A percentile compares a stretch with the other conserved stretches of the same genome.
Evolutionary conservation across 371 early-diverging fungal genomes (phyloP).

Genomic region (Dentiscutata heterogama): DNA sequence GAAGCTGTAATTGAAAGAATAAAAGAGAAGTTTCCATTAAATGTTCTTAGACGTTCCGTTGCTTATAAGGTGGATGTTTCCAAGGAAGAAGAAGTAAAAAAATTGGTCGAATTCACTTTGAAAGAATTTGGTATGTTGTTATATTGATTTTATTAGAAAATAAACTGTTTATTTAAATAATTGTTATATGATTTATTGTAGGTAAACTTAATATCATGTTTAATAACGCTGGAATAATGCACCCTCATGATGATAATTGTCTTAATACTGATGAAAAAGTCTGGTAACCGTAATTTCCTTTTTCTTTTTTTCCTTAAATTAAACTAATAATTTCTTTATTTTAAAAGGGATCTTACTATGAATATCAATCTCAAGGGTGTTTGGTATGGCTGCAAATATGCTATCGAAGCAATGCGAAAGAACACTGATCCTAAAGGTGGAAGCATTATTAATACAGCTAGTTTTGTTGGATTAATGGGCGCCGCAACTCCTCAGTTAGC

Average conservation of each 20-base stretch:
- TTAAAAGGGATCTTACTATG: conserved; percentile 74
- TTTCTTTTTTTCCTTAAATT: neutral
- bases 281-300: conserved; percentile 64
- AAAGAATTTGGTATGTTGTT: conserved; percentile 67
- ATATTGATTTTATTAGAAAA: conserved; percentile 2
- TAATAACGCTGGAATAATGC: conserved; percentile 95
- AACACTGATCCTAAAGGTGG: conserved; percentile 69
- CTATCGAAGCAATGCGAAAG: conserved; percentile 81
- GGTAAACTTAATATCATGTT: conserved; percentile 85
- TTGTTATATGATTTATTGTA: conserved; percentile 42
- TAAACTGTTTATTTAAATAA: neutral
- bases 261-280: conserved; percentile 79
- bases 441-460: conserved; percentile 89
- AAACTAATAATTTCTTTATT: neutral
- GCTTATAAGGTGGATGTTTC: conserved; percentile 73
- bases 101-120: conserved; percentile 76
- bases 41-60: conserved; percentile 55
- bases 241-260: conserved; percentile 86
- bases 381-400: conserved; percentile 91
- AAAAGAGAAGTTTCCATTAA: conserved; percentile 49
- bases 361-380: conserved; percentile 92
- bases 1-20: conserved; percentile 64
- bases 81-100: conserved; percentile 78
- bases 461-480: conserved; percentile 85
- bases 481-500: conserved; percentile 93